These are phyloP conservation scores for Solidago caesia DNA, from an alignment of 129 eudicot species.

Conservation along the genomic window DNA sequence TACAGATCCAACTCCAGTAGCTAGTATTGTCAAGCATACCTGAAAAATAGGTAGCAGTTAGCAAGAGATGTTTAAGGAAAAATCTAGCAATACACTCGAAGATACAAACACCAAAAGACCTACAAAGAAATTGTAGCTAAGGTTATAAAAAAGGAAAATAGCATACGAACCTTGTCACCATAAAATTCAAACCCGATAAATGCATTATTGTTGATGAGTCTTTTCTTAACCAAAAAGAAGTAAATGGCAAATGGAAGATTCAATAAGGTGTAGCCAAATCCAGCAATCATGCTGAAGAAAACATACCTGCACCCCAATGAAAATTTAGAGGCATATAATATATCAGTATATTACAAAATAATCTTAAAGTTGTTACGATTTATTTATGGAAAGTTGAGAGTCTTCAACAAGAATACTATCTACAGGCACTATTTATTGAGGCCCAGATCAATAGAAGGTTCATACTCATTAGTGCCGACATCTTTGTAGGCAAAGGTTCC, in stretches of 20 bases:
- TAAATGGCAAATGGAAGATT: slow-evolving; percentile 21
- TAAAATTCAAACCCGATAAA: slow-evolving; percentile 6
- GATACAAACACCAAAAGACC: neutral
- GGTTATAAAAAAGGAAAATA: neutral
- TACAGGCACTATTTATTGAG: neutral
- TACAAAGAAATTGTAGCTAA: too few relatives aligned
- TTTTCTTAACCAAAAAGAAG: slow-evolving; percentile 12
- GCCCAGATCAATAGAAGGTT: neutral
- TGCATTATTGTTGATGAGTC: slow-evolving; percentile 1
- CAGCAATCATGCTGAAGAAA: slow-evolving; percentile 22
- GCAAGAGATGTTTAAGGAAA: neutral
- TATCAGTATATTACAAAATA: neutral
- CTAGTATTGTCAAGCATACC: slow-evolving; percentile 14
- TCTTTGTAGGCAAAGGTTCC: neutral
- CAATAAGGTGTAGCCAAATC: slow-evolving; percentile 23
- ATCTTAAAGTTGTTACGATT: neutral
- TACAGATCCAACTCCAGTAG: slow-evolving; percentile 18
- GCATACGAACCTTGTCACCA: slow-evolving; percentile 20
- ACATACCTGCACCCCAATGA: slow-evolving; percentile 14
- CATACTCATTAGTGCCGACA: slow-evolving; percentile 15
- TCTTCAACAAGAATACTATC: neutral
- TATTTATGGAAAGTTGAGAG: neutral
- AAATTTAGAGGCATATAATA: neutral
- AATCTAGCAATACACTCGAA: neutral
- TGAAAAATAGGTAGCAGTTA: neutral